Evolutionary conservation across 495 filamentous ascomycete genomes (phyloP), one percentile per base, ranked within the genome.

Genomic region (Podospora bellae-mahoneyi): DNA sequence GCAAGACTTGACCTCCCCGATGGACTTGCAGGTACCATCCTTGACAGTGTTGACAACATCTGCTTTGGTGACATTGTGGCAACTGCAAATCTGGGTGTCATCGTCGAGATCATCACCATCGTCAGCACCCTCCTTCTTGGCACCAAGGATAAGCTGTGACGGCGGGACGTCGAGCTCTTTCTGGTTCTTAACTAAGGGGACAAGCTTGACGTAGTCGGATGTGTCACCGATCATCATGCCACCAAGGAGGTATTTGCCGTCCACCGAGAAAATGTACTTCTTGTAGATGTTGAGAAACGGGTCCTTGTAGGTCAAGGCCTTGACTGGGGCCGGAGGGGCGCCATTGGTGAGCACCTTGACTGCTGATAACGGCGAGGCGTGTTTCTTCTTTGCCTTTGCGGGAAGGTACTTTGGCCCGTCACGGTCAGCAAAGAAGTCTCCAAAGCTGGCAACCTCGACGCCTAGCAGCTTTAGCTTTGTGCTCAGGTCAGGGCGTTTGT

Each of bases 191-290:
- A 96, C 94, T 84, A 97, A 89, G n/a, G 92, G 91, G 6, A 97
- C 94, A 55, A 98, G 81, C 74, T 96, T 97, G 78, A 97, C 86
- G 75, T 97, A 98, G 78, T 98, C 94, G 68, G 86, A 90, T 0
- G 93, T 97, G 78, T 98, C 94, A 48, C 94, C 94, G 66, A 98
- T 97, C 91, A 98, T 97, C 94, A 98, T 98, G 3, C 94, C 94
- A 19, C 94, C 94, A 6, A 98, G 86, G 2, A 98, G 81, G 76
- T 92, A 95, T 75, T 97, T 96, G 26, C 94, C 94, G 75, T 98
- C 94, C 75, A 90, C 78, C 2, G 94, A 96, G 72, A 97, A 97
- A 6, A 98, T 79, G 77, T 93, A 98, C 78, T 98, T 98, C 79
- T 98, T 97, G 78, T 98, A 98, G 1, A 97, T 87, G n/a, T 92